Evolutionary conservation across 148 eudicot genomes (phyloP).

Genomic region (Pharnaceum exiguum): DNA sequence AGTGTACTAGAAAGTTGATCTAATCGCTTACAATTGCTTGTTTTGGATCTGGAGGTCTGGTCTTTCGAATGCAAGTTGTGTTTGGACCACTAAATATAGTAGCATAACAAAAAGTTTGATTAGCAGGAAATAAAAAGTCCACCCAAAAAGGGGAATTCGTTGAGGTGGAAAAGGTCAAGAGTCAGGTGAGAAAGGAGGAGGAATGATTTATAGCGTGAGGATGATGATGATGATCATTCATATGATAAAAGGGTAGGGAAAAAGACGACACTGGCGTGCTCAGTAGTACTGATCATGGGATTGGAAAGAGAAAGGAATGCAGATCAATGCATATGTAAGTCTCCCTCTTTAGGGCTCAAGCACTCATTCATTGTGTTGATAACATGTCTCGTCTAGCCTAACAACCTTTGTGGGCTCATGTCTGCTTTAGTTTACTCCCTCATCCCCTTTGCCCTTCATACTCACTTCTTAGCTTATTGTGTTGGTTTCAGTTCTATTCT

Average conservation of each 20-base stretch:
- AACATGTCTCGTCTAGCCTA: conserved; percentile 4
- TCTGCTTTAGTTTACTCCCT: not conserved
- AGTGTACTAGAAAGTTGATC: not conserved
- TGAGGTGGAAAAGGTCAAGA: conserved; percentile 24
- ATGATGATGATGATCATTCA: conserved; percentile 37
- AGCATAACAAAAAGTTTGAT: not conserved
- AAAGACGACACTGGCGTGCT: conserved; percentile 29
- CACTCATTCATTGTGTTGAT: conserved; percentile 17
- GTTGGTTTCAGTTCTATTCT: too few species aligned
- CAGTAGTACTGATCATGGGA: conserved; percentile 21
- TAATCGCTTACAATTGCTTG: not conserved
- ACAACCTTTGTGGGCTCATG: not conserved
- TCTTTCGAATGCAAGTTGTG: not conserved
- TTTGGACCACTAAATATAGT: not conserved
- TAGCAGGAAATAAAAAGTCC: too few species aligned
- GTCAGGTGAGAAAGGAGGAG: conserved; percentile 19
- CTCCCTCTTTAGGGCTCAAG: conserved; percentile 10
- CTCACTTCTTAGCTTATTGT: not conserved
- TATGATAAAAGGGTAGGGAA: conserved; percentile 35
- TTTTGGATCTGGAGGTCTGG: not conserved
- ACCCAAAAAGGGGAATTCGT: conserved; percentile 18
- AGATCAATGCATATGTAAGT: not conserved
- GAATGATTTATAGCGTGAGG: conserved; percentile 41
- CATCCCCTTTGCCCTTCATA: not conserved
- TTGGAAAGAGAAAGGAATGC: not conserved